Evolutionary conservation across 2,329 filamentous ascomycete species (phyloP).

Genomic region (Phoma sp.): DNA sequence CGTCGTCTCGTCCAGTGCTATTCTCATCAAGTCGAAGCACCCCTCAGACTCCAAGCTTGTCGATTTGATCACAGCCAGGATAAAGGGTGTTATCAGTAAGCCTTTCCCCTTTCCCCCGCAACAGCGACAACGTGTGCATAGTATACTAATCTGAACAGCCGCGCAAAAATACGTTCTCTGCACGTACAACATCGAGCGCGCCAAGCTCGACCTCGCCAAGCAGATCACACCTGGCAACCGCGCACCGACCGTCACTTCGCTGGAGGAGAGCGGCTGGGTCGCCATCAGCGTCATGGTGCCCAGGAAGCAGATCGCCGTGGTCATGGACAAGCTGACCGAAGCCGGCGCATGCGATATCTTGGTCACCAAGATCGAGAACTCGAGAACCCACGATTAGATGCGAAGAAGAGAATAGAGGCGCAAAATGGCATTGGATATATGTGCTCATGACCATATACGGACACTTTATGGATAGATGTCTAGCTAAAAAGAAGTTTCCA

Average conservation of each 20-base stretch:
- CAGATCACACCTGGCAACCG: slow-evolving; percentile 91
- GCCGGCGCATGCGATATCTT: slow-evolving; percentile 85
- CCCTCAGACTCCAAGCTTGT: slow-evolving; percentile 82
- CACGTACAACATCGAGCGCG: slow-evolving; percentile 89
- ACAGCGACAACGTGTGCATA: neutral
- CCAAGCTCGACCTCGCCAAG: slow-evolving; percentile 68
- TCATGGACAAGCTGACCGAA: slow-evolving; percentile 82
- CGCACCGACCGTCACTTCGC: slow-evolving; percentile 85
- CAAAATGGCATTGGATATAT: too few species aligned
- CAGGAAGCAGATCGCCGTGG: slow-evolving; percentile 80
- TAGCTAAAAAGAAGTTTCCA: too few species aligned
- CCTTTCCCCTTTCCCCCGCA: neutral
- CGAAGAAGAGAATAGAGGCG: too few species aligned
- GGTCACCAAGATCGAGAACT: slow-evolving; percentile 85
- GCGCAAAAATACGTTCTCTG: slow-evolving; percentile 94
- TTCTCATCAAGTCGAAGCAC: slow-evolving; percentile 88
- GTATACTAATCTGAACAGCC: slow-evolving; percentile 52
- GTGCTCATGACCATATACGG: too few species aligned
- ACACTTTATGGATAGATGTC: too few species aligned
- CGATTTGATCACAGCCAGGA: slow-evolving; percentile 82
- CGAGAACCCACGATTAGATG: slow-evolving; percentile 44
- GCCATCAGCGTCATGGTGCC: slow-evolving; percentile 94
- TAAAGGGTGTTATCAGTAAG: slow-evolving; percentile 87
- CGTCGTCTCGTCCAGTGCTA: slow-evolving; percentile 83
- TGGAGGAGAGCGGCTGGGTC: slow-evolving; percentile 91